A percentile compares a stretch with the other conserved stretches of the same genome.
phyloP scores from a whole-genome alignment of 2,329 filamentous ascomycete species.

The Lojkania enalia region DNA sequence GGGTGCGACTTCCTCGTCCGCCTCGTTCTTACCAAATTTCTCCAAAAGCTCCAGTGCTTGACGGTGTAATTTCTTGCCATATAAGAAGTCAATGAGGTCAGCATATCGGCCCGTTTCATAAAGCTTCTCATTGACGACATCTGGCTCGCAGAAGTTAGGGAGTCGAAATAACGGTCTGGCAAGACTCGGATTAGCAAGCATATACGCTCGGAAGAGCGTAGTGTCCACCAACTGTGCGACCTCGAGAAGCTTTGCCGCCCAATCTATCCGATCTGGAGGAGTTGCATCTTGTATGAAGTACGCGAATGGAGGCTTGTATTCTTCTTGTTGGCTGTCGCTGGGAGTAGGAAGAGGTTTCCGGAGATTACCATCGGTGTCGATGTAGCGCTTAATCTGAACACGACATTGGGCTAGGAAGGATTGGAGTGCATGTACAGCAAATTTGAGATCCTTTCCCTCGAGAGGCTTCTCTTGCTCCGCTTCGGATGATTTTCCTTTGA shows the following conservation, averaged over 20 bases:
- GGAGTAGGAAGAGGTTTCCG: conserved; percentile 59
- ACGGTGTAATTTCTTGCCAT: conserved; percentile 89
- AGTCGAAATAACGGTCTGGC: conserved; percentile 91
- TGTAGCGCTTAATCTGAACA: conserved; percentile 62
- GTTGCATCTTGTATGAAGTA: conserved; percentile 44
- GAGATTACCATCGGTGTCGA: conserved; percentile 61
- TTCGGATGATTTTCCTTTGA: conserved; percentile 53
- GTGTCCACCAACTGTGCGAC: conserved; percentile 90
- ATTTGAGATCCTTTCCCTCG: conserved; percentile 80
- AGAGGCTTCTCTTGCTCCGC: conserved; percentile 52
- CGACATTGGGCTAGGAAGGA: conserved; percentile 88
- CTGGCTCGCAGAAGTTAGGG: conserved; percentile 94
- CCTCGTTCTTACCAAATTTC: conserved; percentile 70
- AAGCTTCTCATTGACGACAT: conserved; percentile 90
- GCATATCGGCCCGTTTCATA: conserved; percentile 87
- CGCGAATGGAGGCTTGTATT: conserved; percentile 48
- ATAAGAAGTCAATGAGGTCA: conserved; percentile 95
- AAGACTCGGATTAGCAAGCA: conserved; percentile 84
- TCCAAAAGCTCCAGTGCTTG: conserved; percentile 81
- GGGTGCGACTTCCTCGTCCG: conserved; percentile 50
- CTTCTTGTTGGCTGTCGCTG: conserved; percentile 45
- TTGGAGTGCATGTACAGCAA: conserved; percentile 80
- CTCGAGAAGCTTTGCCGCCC: conserved; percentile 70
- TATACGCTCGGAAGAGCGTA: conserved; percentile 89
- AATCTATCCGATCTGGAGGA: conserved; percentile 52